These are phyloP conservation scores for Pisolithus orientalis DNA, from an alignment of 768 basidiomycete genomes.

Conservation along the genomic window DNA sequence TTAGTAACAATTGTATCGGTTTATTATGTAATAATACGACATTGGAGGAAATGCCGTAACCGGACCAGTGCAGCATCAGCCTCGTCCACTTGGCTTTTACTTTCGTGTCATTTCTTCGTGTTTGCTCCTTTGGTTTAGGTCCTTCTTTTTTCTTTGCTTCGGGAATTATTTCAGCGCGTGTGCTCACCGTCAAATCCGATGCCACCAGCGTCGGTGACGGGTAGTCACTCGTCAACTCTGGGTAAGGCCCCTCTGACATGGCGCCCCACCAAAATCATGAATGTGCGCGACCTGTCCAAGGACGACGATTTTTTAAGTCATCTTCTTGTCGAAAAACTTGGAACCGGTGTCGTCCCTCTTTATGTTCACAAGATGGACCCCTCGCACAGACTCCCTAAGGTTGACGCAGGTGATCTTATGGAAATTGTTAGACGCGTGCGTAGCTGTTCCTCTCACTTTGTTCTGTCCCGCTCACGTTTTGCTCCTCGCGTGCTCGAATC, in stretches of 20 bases:
- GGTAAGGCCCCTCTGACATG: slow-evolving; percentile 38
- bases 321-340: slow-evolving; percentile 83
- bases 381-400: slow-evolving; percentile 69
- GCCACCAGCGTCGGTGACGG: slow-evolving; percentile 24
- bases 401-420: slow-evolving; percentile 61
- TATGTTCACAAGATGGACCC: slow-evolving; percentile 89
- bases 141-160: slow-evolving; percentile 3
- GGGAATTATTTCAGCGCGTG: slow-evolving; percentile 11
- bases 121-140: slow-evolving; percentile 2
- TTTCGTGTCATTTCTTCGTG: slow-evolving; percentile 27
- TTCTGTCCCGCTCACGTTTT: slow-evolving; percentile 24
- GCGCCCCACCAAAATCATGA: slow-evolving; percentile 86
- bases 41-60: slow-evolving; percentile 21
- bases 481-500: slow-evolving; percentile 14
- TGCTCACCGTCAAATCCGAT: slow-evolving; percentile 24
- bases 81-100: slow-evolving; percentile 22
- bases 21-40: slow-evolving; percentile 6
- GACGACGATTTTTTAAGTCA: slow-evolving; percentile 91
- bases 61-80: slow-evolving; percentile 19
- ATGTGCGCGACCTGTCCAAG: slow-evolving; percentile 82
- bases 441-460: slow-evolving; percentile 18
- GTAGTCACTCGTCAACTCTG: slow-evolving; percentile 15
- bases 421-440: slow-evolving; percentile 72
- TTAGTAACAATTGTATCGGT: not conserved
- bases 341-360: slow-evolving; percentile 72